Base-by-base conservation (phyloP, 2,329 filamentous ascomycete species). In the Periconia digitata region DNA sequence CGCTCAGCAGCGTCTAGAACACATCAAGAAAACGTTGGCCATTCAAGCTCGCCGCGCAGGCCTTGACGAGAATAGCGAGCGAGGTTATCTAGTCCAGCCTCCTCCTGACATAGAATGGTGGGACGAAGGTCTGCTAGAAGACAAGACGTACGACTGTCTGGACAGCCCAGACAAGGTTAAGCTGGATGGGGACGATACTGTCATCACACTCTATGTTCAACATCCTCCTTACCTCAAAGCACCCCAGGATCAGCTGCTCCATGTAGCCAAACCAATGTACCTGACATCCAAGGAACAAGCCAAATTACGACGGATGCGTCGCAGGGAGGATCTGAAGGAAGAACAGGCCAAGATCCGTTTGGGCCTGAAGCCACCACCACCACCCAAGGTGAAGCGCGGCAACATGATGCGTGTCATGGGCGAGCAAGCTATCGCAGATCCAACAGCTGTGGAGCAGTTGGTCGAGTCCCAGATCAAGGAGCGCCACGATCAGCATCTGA, bases 341-440 rank as follows among this genome's bases (percentile, higher is more conserved):
- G 86, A 92, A 66, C 94, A 99, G 73, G 92, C 92, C 32, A 97
- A 99, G 76, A 94, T 97, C 53, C 83, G 92, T 49, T 78, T 99
- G 10, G 94, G 94, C 17, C 80, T 99, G 13, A 87, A 92, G 51
- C 90, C 92, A 3, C 90, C 92, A 17, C 91, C 92, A 22, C 88
- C 92, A 21, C 92, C 94, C 10, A 99, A 97, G 73, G 90, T 99
- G 59, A 97, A 96, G 75, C 95, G 95, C 72, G 89, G 87, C 49
- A 99, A 99, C 71, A 82, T 99, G 67, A 99, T 99, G 94, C 87
- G 92, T 49, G 94, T 99, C 23, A 80, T 96, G 47, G 94, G 94
- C 54, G 90, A 96, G 67, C 87, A 90, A 72, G 86, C 86, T 16
- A 92, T 99, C 58, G 95, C 96, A 67, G 94, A 99, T 72, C 94